These are phyloP conservation scores for Ambispora gerdemannii DNA, from an alignment of 192 early-diverging fungal species.

Conservation along the genomic window DNA sequence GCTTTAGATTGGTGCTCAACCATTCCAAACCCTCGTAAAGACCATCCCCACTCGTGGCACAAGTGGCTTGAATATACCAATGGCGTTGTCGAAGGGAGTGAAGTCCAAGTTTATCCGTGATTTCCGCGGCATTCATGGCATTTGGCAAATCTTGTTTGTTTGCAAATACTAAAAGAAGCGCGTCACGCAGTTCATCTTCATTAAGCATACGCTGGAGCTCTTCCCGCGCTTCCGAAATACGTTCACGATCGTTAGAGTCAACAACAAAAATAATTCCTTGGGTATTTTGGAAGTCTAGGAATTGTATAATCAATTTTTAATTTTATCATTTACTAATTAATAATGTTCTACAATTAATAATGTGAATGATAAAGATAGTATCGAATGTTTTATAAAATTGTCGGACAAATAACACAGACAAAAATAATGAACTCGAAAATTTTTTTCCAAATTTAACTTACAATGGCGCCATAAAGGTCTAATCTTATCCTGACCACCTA, in stretches of 20 bases:
- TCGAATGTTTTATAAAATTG: no score
- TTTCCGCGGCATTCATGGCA: slow-evolving; percentile 91
- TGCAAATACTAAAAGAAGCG: slow-evolving; percentile 89
- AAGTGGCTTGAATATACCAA: slow-evolving; percentile 94
- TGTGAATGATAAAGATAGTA: background rate
- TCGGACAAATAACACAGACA: no score
- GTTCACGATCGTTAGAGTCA: slow-evolving; percentile 95
- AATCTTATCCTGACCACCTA: slow-evolving; percentile 99
- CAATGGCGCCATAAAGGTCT: slow-evolving; percentile 97
- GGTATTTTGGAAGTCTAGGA: slow-evolving; percentile 90
- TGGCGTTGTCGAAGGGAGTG: slow-evolving; percentile 73
- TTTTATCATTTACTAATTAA: background rate
- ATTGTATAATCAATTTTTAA: background rate
- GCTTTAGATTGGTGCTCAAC: slow-evolving; percentile 73
- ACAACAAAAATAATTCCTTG: slow-evolving; percentile 97
- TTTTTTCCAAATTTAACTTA: slow-evolving; percentile 45
- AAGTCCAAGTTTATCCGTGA: slow-evolving; percentile 91
- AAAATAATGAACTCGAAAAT: no score
- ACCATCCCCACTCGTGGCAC: slow-evolving; percentile 92
- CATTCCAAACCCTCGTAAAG: slow-evolving; percentile 97
- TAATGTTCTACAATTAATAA: background rate
- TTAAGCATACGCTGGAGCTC: slow-evolving; percentile 94
- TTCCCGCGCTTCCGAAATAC: slow-evolving; percentile 88
- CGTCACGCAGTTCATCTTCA: slow-evolving; percentile 93
- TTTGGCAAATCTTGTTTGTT: slow-evolving; percentile 99